Evolutionary conservation across 2,329 filamentous ascomycete species (phyloP).

Genomic region (Emmonsia crescens): DNA sequence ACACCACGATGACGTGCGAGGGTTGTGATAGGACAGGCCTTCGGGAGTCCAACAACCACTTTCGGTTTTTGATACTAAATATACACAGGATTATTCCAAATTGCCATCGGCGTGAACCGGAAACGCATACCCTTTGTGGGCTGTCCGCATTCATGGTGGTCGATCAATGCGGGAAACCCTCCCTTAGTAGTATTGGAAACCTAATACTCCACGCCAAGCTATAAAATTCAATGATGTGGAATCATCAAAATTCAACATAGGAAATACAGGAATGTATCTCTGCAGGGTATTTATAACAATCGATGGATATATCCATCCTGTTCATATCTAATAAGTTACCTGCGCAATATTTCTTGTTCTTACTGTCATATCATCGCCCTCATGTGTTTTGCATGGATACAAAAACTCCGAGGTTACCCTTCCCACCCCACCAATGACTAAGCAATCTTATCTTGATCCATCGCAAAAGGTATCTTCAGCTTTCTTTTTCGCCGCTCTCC

Average conservation of each 20-base stretch:
- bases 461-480: neutral
- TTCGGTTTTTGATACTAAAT: neutral
- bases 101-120: neutral
- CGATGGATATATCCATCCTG: neutral
- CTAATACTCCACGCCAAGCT: neutral
- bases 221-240: neutral
- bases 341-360: neutral
- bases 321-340: neutral
- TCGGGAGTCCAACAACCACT: no score
- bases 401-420: neutral
- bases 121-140: neutral
- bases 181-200: neutral
- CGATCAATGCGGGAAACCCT: neutral
- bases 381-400: neutral
- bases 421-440: slow-evolving; percentile 8
- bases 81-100: neutral
- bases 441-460: neutral
- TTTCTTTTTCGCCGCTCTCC: neutral
- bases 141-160: neutral
- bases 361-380: neutral
- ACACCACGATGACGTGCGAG: neutral
- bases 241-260: neutral
- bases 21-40: neutral
- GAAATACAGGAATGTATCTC: no score
- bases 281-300: neutral